Evolutionary conservation across 352 stramenopile genomes (phyloP), one percentile per base, ranked within the genome.

Genomic region (Globisporangium mamillatum): DNA sequence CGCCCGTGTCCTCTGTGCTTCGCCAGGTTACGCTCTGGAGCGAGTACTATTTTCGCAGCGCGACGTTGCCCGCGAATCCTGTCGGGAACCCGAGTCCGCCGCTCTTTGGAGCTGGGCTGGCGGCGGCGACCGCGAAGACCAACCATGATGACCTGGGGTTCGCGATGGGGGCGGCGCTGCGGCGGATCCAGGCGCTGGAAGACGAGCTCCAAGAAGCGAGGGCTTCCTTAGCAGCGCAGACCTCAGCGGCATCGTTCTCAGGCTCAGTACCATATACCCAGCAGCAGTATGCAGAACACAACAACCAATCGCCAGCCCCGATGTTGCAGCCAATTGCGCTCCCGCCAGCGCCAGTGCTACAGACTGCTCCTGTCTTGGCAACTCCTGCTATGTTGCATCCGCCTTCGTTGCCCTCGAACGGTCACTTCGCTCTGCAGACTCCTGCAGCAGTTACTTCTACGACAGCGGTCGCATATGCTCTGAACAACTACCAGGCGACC

Each of bases 21-120:
- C 80, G 88, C 9, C 83, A 93, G 52, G 86, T 93, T 12, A 88
- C 82, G 46, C 69, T 95, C 0, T 95, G 88, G 88, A 93, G 69
- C 22, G 88, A 89, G 4, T 92, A 90, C 67, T 95, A 93, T 75
- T 91, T 86, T 69, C 83, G 84, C 4, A 78, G 84, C 1, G 60
- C 85, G 14, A 79, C 81, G 4, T 75, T 91, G 10, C 73, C 79
- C 2, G 69, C 74, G 10, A 75, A 69, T 16, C 76, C 82, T 0
- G n/a, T 54, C 8, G 74, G 74, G 0, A 94, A 92, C 64, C 67
- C 77, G 12, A 77, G 57, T 7, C 73, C 82, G 48, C 83, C 86
- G 44, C 69, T 73, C 46, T 92, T 80, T 67, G 69, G 67, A 1
- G 41, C 20, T 18, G 59, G 44, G 18, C 6, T 36, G 4, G 29